Conservation (phyloP, 352 stramenopile genomes). For the Phytopythium chamaehyphon region DNA sequence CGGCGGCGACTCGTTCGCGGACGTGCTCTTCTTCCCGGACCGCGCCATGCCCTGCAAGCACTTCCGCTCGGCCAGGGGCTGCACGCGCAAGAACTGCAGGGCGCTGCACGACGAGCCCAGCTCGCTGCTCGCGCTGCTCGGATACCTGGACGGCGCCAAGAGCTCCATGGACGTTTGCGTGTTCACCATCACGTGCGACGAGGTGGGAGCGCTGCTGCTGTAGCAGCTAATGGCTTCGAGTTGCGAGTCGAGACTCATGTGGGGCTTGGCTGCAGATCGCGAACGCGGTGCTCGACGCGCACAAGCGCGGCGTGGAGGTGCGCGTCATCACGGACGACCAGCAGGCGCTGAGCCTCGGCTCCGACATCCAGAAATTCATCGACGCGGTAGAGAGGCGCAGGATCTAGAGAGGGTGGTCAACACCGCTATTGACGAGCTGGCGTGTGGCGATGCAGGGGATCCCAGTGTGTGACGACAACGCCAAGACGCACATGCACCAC, state of each 20-base stretch:
- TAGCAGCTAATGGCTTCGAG: background rate
- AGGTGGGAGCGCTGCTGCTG: constrained; percentile 19
- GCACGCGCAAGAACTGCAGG: constrained; percentile 64
- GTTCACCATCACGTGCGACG: constrained; percentile 73
- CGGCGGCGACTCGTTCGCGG: constrained; percentile 53
- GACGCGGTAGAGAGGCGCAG: constrained; percentile 32
- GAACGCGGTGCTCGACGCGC: constrained; percentile 48
- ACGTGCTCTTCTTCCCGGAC: constrained; percentile 77
- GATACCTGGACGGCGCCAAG: constrained; percentile 35
- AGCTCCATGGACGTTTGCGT: constrained; percentile 64
- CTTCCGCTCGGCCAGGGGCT: constrained; percentile 37
- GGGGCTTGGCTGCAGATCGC: constrained; percentile 35
- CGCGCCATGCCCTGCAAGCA: constrained; percentile 53
- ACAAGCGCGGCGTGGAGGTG: constrained; percentile 43
- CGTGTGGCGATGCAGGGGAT: constrained; percentile 32
- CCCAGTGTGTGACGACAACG: constrained; percentile 52
- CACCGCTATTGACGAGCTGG: background rate
- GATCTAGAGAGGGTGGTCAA: background rate
- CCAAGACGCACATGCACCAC: constrained; percentile 66
- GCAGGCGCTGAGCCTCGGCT: constrained; percentile 51
- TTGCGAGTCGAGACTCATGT: background rate
- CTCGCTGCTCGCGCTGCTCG: constrained; percentile 51
- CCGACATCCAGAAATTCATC: constrained; percentile 73
- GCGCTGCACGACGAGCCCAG: constrained; percentile 57
- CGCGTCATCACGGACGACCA: constrained; percentile 66